These are phyloP conservation scores for Fraxinus xanthoxyloides DNA, from an alignment of 305 asterid genomes.

Conservation along the genomic window DNA sequence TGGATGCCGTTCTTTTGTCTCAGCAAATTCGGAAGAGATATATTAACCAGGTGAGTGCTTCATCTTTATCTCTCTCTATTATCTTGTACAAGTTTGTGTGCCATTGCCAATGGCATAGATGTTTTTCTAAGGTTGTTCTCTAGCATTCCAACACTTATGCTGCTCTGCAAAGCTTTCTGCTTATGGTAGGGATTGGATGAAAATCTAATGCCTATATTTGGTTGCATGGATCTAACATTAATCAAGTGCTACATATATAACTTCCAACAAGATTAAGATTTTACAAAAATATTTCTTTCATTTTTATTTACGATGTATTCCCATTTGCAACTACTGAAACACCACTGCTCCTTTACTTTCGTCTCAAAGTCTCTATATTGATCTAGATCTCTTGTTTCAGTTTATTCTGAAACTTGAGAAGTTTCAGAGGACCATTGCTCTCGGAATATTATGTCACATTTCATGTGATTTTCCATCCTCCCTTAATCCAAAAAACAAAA, in stretches of 20 bases:
- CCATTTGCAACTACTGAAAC: background rate
- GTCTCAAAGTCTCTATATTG: background rate
- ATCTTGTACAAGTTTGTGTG: background rate
- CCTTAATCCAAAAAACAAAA: background rate
- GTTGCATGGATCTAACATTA: background rate
- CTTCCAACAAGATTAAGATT: background rate
- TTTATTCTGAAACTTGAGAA: slow-evolving; percentile 1
- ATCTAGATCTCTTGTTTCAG: background rate
- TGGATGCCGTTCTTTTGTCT: slow-evolving; percentile 76
- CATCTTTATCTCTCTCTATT: background rate
- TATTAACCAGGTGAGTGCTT: slow-evolving; percentile 59
- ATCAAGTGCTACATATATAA: background rate
- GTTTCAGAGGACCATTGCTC: background rate
- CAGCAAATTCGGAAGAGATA: slow-evolving; percentile 72
- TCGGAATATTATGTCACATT: background rate
- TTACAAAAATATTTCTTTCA: background rate
- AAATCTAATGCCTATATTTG: background rate
- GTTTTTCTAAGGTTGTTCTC: background rate
- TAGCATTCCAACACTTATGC: background rate
- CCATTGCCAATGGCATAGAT: background rate
- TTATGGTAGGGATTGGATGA: background rate
- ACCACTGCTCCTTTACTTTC: slow-evolving; percentile 5
- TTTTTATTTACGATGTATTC: background rate
- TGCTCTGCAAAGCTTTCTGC: background rate
- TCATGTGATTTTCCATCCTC: background rate